Conservation (phyloP, 306 rosid species). For the Quercus ilex region DNA sequence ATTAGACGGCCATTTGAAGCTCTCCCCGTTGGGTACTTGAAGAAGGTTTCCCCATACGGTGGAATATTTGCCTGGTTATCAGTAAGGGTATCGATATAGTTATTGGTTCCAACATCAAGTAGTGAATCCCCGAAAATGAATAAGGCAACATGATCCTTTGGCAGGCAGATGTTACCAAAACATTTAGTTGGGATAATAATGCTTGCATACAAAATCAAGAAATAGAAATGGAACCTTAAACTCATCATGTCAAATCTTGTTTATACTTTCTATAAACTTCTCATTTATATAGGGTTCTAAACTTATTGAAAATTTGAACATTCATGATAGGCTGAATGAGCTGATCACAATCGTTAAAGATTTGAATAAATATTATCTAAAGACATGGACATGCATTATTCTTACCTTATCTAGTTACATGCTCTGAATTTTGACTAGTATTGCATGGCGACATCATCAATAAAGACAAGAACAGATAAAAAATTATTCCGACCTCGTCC, state of each 20-base stretch:
- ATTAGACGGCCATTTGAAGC: background rate
- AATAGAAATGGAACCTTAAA: background rate
- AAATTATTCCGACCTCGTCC: too few relatives aligned
- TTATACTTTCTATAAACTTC: background rate
- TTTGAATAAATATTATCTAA: too few relatives aligned
- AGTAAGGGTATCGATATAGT: conserved; percentile 18
- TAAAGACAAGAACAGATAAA: too few relatives aligned
- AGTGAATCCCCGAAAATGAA: conserved; percentile 48
- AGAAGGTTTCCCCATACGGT: background rate
- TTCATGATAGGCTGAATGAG: too few relatives aligned
- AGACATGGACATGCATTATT: too few relatives aligned
- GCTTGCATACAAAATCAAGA: background rate
- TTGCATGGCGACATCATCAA: too few relatives aligned
- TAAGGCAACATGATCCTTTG: conserved; percentile 14
- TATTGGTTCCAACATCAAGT: conserved; percentile 44
- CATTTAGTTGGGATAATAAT: background rate
- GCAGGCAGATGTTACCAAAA: background rate
- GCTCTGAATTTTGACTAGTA: too few relatives aligned
- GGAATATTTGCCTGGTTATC: background rate
- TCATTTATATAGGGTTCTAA: background rate
- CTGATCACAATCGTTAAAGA: too few relatives aligned
- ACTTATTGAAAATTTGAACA: too few relatives aligned
- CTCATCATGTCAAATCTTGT: background rate
- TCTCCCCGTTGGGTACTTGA: background rate
- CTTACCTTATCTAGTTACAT: too few relatives aligned